phyloP scores from a whole-genome alignment of 306 rosid genomes.

The Morella rubra region DNA sequence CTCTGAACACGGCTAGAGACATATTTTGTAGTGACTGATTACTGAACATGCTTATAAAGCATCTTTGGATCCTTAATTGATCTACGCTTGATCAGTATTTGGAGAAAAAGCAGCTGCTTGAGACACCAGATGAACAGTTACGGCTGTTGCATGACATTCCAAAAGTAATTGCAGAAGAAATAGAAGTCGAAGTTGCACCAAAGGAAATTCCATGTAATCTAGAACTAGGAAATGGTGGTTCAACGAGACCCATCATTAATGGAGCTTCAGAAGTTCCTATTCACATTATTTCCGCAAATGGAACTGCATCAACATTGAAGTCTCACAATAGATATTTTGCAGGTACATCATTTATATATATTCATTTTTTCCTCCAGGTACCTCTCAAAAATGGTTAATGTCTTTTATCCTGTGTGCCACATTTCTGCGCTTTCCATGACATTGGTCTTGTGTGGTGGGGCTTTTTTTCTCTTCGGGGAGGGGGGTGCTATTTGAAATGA shows the following conservation, averaged over 20 bases:
- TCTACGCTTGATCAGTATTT: slow-evolving; percentile 66
- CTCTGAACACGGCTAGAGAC: background rate
- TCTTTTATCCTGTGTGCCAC: slow-evolving; percentile 1
- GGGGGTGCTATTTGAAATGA: background rate
- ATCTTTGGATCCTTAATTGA: slow-evolving; percentile 49
- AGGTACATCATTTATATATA: slow-evolving; percentile 44
- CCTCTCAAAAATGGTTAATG: background rate
- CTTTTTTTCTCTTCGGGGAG: background rate
- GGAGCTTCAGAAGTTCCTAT: slow-evolving; percentile 43
- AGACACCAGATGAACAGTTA: slow-evolving; percentile 59
- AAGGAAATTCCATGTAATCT: slow-evolving; percentile 34
- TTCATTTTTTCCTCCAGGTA: slow-evolving; percentile 10
- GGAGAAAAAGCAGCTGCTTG: slow-evolving; percentile 65
- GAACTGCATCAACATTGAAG: slow-evolving; percentile 23
- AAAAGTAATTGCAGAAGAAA: slow-evolving; percentile 54
- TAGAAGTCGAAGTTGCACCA: slow-evolving; percentile 42
- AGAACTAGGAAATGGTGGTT: slow-evolving; percentile 30
- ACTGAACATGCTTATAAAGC: slow-evolving; percentile 6
- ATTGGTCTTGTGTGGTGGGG: slow-evolving; percentile 3
- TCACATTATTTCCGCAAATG: slow-evolving; percentile 29
- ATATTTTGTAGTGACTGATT: background rate
- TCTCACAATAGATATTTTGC: slow-evolving; percentile 32
- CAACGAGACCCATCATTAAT: slow-evolving; percentile 43
- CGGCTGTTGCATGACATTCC: slow-evolving; percentile 67
- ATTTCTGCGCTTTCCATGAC: background rate